Base-by-base conservation (phyloP, 345 rosid genomes). In the Brassica napus region DNA sequence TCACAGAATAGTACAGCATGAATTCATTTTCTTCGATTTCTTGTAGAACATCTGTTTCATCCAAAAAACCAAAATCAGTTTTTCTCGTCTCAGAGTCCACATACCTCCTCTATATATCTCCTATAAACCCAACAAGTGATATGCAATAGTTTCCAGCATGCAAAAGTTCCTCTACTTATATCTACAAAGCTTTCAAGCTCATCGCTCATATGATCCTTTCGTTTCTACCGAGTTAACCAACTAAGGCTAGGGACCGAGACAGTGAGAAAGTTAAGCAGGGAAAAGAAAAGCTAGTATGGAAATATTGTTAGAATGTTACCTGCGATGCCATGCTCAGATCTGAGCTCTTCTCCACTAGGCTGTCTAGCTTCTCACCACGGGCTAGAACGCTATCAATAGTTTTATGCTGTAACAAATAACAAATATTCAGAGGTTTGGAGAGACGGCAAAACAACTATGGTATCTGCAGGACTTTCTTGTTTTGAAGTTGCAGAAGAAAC, bases 351-450 rank as follows among this genome's bases (percentile, higher is more conserved):
- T 93, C 98, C 44, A 95, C 98, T 18, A 96, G 85, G 81, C 97
- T 90, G 87, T 93, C 99, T 76, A 96, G 88, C 86, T 84, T 93
- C 91, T 89, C 98, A 49, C 99, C 99, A 54, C 99, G 94, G 28
- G 93, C 97, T 70, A 95, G 94, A 65, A 95, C 99, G 18, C 97
- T 93, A 77, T 96, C 99, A 55, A 95, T 95, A 68, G 99, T 95
- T 87, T 96, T 92, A 85, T 95, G 99, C 99, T 95, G 87, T 26
- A 71, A 65, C 54, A 85, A 73, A 49, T 75, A 4, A 52, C 37
- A 77, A 23, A 71, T 28, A 4, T 3, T 64, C 67, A 64, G 7
- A 14, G 26, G 23, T 64, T 72, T 6, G 10, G 3, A 8, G 31
- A 28, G 42, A 30, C 65, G 14, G 28, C 12, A 14, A 21, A 21